Evolutionary conservation across 176 grass and related monocot species (phyloP), one percentile per base, ranked within the genome.

Genomic region (Oryza longistaminata): DNA sequence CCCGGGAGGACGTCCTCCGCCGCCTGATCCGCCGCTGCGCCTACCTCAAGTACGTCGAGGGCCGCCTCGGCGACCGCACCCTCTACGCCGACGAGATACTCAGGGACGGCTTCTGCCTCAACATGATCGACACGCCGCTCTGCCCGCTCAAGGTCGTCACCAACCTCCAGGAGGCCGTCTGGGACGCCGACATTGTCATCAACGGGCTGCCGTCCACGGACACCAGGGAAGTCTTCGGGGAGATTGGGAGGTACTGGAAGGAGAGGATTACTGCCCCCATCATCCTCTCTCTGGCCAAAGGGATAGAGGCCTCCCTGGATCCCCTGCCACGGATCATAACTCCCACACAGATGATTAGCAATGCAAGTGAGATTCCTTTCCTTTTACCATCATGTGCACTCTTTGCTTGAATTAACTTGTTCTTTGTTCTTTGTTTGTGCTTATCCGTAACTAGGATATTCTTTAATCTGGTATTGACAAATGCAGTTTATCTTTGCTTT

Each of bases 141-240:
- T 99, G 91, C 73, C 93, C 93, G 44, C 81, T 99, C 81, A 99
- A 99, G 91, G 97, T 96, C 58, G 97, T 99, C 81, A 99, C 97
- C 24, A 99, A 96, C 73, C 75, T 99, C 70, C 93, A 99, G 91
- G 96, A 96, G 90, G 97, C 97, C 11, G 93, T 99, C 22, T 99
- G 97, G 97, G 92, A 99, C 68, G 97, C 97, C 1, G 97, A 99
- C 82, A 88, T 99, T 81, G 97, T 96, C 44, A 78, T 99, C 75
- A 99, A 99, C 71, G 96, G 96, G 1, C 78, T 99, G 67, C 96
- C 96, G 0, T 99, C 96, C 17, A 99, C 96, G 2, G 96, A 96
- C 50, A 99, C 96, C 10, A 86, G 93, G 49, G 96, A 92, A 8
- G 93, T 99, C 58, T 99, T 99, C 74, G 90, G 89, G 66, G 91